Base-by-base conservation (phyloP, 2,329 filamentous ascomycete genomes). In the Sphaerulina musiva region DNA sequence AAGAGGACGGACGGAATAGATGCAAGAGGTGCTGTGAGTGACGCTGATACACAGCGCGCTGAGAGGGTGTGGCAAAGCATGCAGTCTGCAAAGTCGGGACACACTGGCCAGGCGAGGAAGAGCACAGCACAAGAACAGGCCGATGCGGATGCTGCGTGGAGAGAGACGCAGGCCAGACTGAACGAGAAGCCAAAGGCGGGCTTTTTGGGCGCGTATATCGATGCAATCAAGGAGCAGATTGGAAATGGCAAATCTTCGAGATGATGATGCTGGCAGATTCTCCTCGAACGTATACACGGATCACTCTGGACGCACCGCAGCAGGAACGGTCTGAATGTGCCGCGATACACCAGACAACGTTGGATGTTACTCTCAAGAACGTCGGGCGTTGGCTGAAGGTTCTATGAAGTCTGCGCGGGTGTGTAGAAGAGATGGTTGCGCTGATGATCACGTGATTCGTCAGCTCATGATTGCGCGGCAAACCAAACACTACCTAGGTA, bases 181-280 rank as follows among this genome's bases (percentile, higher is more conserved):
- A 54, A 53, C 2, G 39, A 61, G 41, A 45, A 46, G 40, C 59
- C 60, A 0, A 62, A 59, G 42, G 44, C 46, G 4, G 64, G 64
- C 3, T 65, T 68, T 38, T 53, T 68, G 58, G 58, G 59, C 10
- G 64, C 66, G 51, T 68, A 68, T 46, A 59, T 64, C 55, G 57
- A 61, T 43, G 65, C 66, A 6, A 36, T 68, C 48, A 58, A 61
- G 47, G 59, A 66, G 46, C 67, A 69, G 57, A 36, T 67, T 11
- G 53, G 55, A 31, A 62, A 62, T n/a, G 58, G 60, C 47, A 61
- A 59, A 34, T 54, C 53, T 23, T 55, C 54, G 20, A 52, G 55
- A 50, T 60, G 59, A 60, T 38, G 34, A 38, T 29, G 26, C 3
- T 29, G 26, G 26, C 26, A 26, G 6, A 26, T 4, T 26, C 26